Evolutionary conservation across 148 eudicot genomes (phyloP).

Genomic region (Pharnaceum exiguum): DNA sequence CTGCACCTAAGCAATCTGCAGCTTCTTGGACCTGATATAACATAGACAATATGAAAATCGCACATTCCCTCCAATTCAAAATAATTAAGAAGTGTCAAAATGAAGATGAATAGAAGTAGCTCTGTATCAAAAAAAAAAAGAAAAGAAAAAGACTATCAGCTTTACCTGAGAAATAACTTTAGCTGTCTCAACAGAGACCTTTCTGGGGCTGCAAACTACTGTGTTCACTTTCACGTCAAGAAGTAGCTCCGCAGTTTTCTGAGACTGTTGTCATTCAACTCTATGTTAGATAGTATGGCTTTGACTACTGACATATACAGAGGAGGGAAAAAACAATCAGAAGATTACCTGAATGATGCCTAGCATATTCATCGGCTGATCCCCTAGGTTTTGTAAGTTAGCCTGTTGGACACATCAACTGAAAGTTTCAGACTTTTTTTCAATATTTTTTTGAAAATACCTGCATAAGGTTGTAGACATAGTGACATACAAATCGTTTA

Average conservation of each 20-base stretch:
- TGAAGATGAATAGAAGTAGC: background rate
- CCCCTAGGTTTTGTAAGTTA: slow-evolving; percentile 29
- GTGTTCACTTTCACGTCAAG: slow-evolving; percentile 78
- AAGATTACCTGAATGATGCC: slow-evolving; percentile 67
- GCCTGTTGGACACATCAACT: slow-evolving; percentile 36
- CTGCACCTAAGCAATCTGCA: slow-evolving; percentile 89
- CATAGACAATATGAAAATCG: no score
- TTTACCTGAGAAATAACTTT: slow-evolving; percentile 61
- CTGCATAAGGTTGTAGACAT: slow-evolving; percentile 10
- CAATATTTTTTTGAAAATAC: slow-evolving; percentile 8
- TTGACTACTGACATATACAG: background rate
- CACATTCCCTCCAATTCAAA: background rate
- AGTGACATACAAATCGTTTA: background rate
- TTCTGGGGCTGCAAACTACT: slow-evolving; percentile 53
- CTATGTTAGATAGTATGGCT: slow-evolving; percentile 12
- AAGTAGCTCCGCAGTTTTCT: slow-evolving; percentile 93
- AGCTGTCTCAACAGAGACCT: slow-evolving; percentile 69
- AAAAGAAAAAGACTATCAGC: slow-evolving; percentile 6
- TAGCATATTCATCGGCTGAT: slow-evolving; percentile 73
- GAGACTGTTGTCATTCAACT: slow-evolving; percentile 52
- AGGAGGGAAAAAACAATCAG: background rate
- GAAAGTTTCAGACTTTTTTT: slow-evolving; percentile 14
- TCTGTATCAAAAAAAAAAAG: background rate
- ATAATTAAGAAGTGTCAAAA: background rate
- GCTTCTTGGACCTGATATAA: slow-evolving; percentile 82